Evolutionary conservation across 2,329 filamentous ascomycete genomes (phyloP), one percentile per base, ranked within the genome.

Genomic region (Tolypocladium pustulatum): DNA sequence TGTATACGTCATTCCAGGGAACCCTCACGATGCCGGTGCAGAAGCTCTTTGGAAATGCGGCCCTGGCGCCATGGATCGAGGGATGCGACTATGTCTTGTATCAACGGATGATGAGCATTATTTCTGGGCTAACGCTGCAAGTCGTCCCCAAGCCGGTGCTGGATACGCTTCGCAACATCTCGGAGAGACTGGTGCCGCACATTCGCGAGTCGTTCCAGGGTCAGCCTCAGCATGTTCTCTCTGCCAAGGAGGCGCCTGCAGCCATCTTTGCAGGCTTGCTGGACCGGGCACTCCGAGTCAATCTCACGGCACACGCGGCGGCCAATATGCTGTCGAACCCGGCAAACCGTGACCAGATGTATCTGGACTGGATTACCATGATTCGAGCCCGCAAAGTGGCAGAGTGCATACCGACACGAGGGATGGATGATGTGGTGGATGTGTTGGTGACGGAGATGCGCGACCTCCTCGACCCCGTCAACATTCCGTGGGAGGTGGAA

Each of bases 1-100:
- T 97, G 20, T 96, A 95, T 71, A 92, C 89, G 7, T 94, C 93
- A 1, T 97, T 99, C 71, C 91, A 96, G 68, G 94, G 94, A 58
- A 97, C 92, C 2, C 82, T 99, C 66, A 99, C 94, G 0, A 95
- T 97, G 73, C 94, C 94, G 7, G 93, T 97, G 3, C 91, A 97
- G 72, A 97, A 95, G 72, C 77, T 99, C 2, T 88, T 99, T 67
- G 86, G 86, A 17, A 85, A 96, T 67, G 85, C 88, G 2, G 86
- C 86, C 58, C 78, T 97, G 58, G 90, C 91, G 3, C 82, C 88
- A 1, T 99, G 94, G 94, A 95, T 99, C 61, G 90, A 94, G 69
- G 89, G 96, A 71, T 96, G 91, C 70, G 94, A 99, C 71, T 95
- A 94, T 75, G 81, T 93, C 38, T 89, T 97, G 76, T 99, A 99